A percentile compares a stretch with the other conserved stretches of the same genome.
phyloP scores from a whole-genome alignment of 2,329 filamentous ascomycete species.

The Fusarium liriodendri region DNA sequence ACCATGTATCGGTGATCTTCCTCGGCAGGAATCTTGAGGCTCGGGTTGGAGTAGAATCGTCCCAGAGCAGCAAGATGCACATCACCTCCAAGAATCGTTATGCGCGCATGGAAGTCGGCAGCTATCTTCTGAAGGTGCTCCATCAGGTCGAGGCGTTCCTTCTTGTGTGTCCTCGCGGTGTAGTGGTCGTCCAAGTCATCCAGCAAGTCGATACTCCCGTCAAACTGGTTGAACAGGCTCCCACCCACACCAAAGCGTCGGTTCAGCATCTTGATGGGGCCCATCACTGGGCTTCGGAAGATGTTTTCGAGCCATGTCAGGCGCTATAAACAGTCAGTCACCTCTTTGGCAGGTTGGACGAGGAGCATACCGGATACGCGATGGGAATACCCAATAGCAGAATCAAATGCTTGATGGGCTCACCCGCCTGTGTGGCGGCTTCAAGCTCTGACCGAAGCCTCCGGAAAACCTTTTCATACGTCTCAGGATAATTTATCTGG shows the following conservation, averaged over 20 bases:
- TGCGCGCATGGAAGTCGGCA: constrained; percentile 85
- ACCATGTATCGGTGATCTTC: constrained; percentile 94
- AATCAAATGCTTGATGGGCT: constrained; percentile 89
- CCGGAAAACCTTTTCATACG: constrained; percentile 85
- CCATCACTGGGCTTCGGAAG: constrained; percentile 85
- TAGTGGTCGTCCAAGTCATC: constrained; percentile 97
- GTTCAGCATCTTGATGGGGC: constrained; percentile 89
- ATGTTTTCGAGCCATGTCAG: constrained; percentile 98
- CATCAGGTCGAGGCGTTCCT: constrained; percentile 82
- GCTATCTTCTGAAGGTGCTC: constrained; percentile 86
- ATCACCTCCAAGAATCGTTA: constrained; percentile 94
- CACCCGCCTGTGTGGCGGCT: constrained; percentile 72
- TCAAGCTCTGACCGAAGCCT: constrained; percentile 79
- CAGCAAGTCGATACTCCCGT: constrained; percentile 90
- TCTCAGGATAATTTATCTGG: constrained; percentile 94
- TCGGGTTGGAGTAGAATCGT: constrained; percentile 93
- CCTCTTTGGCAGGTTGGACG: constrained; percentile 35
- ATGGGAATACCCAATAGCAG: constrained; percentile 89
- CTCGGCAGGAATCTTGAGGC: constrained; percentile 79
- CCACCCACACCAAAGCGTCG: constrained; percentile 89
- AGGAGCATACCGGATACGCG: constrained; percentile 75
- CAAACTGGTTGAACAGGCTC: constrained; percentile 91
- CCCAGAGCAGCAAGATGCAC: constrained; percentile 93
- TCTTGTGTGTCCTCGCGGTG: constrained; percentile 91
- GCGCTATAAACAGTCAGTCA: constrained; percentile 60